Conservation (phyloP, 306 rosid species). For the Cicer cuneatum region DNA sequence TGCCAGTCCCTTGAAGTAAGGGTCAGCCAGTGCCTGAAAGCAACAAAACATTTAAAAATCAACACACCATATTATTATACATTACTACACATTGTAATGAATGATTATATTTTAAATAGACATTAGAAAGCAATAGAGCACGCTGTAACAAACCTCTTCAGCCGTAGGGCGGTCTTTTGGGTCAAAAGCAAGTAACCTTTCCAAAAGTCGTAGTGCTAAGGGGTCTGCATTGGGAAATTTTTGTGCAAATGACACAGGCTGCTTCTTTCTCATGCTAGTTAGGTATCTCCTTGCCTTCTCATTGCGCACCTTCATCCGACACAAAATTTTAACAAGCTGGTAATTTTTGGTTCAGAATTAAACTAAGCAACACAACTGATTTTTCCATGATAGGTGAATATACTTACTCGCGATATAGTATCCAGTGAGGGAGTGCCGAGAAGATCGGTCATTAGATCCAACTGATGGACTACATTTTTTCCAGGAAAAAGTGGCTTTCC, state of each 20-base stretch:
- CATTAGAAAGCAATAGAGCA: slow-evolving; percentile 2
- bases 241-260: slow-evolving; percentile 73
- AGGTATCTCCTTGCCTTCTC: slow-evolving; percentile 94
- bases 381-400: not conserved
- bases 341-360: not conserved
- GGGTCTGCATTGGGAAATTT: slow-evolving; percentile 93
- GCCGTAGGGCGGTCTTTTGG: slow-evolving; percentile 99
- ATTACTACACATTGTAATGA: slow-evolving; percentile 18
- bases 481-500: slow-evolving; percentile 99
- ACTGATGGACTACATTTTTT: slow-evolving; percentile 95
- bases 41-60: slow-evolving; percentile 28
- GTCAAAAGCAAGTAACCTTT: slow-evolving; percentile 87
- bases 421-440: slow-evolving; percentile 94
- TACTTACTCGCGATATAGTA: slow-evolving; percentile 88
- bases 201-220: slow-evolving; percentile 76
- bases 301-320: slow-evolving; percentile 76
- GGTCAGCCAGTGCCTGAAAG: slow-evolving; percentile 86
- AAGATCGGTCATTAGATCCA: slow-evolving; percentile 94
- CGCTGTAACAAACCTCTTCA: slow-evolving; percentile 70
- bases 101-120: slow-evolving; percentile 12
- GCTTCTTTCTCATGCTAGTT: slow-evolving; percentile 93
- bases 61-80: slow-evolving; percentile 23
- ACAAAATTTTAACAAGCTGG: slow-evolving; percentile 6
- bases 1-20: slow-evolving; percentile 86
- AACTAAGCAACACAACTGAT: not conserved